Evolutionary conservation across 2,329 filamentous ascomycete species (phyloP), one percentile per base, ranked within the genome.

Genomic region (Colletotrichum gigasporum): DNA sequence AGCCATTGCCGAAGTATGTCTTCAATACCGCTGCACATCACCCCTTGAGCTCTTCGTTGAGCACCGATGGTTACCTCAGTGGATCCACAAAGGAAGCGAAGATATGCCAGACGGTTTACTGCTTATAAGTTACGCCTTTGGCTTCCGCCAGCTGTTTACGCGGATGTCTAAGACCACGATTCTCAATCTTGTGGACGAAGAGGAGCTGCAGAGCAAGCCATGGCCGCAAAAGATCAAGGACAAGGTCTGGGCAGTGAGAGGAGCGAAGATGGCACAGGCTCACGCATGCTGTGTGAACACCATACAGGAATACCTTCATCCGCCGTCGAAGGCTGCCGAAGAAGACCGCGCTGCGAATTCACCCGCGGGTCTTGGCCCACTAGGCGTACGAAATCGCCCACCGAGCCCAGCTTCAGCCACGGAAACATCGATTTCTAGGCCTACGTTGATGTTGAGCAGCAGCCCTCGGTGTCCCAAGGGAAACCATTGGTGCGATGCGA

Each of bases 91-190:
- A 57, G 79, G 79, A 2, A 78, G 76, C 1, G 80, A 83, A n/a
- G 78, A 81, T 41, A 82, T 83, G 76, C 78, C 82, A 0, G 82
- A 83, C 41, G 84, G 81, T 0, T 76, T 85, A 2, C 69, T 87
- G 51, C 73, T 85, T 14, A 84, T 87, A 47, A 83, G 81, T 67
- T 87, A 84, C 67, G 81, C 80, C 0, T 87, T 86, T 70, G 83
- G 84, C 3, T 69, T 81, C 14, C 74, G 81, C 9, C 73, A 79
- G 16, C 75, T 86, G 3, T 87, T 87, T 55, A 79, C 78, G 0
- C 75, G 81, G 44, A 78, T 83, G 74, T 82, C 83, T 6, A 84
- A 85, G 70, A 80, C 76, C 2, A 80, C 78, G 0, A 80, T 86
- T 3, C 63, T 86, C 11, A 82, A 83, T 50, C 68, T 83, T 2